Evolutionary conservation across 495 filamentous ascomycete species (phyloP).

Genomic region (Parathielavia appendiculata): DNA sequence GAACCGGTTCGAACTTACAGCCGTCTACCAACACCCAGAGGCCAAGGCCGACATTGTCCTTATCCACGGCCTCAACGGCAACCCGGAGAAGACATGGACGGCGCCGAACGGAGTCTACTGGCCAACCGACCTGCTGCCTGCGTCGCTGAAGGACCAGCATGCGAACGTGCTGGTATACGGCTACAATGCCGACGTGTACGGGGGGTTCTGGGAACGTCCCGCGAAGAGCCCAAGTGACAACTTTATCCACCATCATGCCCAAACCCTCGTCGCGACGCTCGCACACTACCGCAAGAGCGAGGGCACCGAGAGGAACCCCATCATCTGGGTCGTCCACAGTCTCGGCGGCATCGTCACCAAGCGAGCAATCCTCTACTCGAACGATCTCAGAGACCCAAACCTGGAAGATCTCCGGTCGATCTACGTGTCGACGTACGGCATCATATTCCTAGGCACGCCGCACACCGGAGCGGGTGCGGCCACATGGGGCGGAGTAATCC

Average conservation of each 20-base stretch:
- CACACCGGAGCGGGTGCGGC: slow-evolving; percentile 75
- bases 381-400: slow-evolving; percentile 57
- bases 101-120: slow-evolving; percentile 63
- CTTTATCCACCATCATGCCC: slow-evolving; percentile 76
- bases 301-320: slow-evolving; percentile 57
- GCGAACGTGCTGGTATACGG: slow-evolving; percentile 76
- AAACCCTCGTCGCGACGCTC: slow-evolving; percentile 65
- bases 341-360: slow-evolving; percentile 80
- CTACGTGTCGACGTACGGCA: slow-evolving; percentile 76
- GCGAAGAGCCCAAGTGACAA: slow-evolving; percentile 54
- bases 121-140: slow-evolving; percentile 69
- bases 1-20: slow-evolving; percentile 63
- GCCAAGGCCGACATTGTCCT: slow-evolving; percentile 65
- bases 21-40: slow-evolving; percentile 58
- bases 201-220: slow-evolving; percentile 45
- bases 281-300: slow-evolving; percentile 49
- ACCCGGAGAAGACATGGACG: slow-evolving; percentile 72
- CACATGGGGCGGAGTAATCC: slow-evolving; percentile 68
- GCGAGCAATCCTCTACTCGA: slow-evolving; percentile 54
- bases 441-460: slow-evolving; percentile 84
- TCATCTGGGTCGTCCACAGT: slow-evolving; percentile 82
- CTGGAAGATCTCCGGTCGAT: slow-evolving; percentile 72
- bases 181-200: slow-evolving; percentile 75
- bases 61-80: slow-evolving; percentile 80
- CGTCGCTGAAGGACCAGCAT: slow-evolving; percentile 53